phyloP scores from a whole-genome alignment of 2,329 filamentous ascomycete species.

The Botrytis byssoidea region DNA sequence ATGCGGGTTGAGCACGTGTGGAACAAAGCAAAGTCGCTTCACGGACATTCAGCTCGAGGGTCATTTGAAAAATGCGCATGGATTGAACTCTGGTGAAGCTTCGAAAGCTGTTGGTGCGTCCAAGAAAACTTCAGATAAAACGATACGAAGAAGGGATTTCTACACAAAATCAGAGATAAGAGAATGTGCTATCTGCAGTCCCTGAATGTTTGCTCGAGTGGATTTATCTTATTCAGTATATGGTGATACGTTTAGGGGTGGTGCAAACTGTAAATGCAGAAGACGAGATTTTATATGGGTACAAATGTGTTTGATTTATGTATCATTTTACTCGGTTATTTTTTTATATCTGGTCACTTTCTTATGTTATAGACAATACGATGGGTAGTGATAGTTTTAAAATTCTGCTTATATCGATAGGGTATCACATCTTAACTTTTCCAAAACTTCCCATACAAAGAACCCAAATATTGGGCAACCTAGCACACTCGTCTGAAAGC shows the following conservation, averaged over 20 bases:
- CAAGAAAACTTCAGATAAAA: neutral
- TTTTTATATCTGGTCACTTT: neutral
- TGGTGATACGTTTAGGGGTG: neutral
- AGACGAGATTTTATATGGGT: neutral
- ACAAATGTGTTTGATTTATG: neutral
- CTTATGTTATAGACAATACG: neutral
- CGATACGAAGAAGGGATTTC: neutral
- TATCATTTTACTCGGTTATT: neutral
- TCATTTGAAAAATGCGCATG: neutral
- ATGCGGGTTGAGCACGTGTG: constrained; percentile 4
- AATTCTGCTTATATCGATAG: neutral
- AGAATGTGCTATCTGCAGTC: neutral
- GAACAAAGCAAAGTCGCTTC: neutral
- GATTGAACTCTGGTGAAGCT: neutral
- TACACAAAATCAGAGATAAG: neutral
- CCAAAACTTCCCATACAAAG: too few relatives aligned
- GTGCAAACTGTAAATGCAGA: neutral
- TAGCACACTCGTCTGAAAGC: neutral
- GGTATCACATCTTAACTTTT: too few relatives aligned
- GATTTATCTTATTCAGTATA: neutral
- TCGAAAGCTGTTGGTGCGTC: neutral
- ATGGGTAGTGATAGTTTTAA: neutral
- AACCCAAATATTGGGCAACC: neutral
- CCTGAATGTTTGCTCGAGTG: neutral
- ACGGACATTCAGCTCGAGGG: neutral